Evolutionary conservation across 345 rosid species (phyloP).

Genomic region (Sisymbrium irio): DNA sequence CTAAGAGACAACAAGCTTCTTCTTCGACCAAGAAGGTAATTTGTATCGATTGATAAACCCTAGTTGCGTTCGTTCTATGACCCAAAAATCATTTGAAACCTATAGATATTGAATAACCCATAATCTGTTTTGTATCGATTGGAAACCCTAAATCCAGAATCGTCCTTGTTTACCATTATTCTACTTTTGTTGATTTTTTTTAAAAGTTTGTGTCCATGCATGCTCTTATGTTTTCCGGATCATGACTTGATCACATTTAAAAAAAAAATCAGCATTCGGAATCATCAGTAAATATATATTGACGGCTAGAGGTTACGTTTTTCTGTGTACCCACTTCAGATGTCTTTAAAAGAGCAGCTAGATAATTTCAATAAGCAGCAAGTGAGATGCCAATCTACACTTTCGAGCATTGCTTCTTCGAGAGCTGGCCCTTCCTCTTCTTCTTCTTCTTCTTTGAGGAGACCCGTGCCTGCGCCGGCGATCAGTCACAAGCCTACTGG

Average conservation of each 20-base stretch:
- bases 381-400: slow-evolving; percentile 65
- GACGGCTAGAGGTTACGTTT: not conserved
- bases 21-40: not conserved
- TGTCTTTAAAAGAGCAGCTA: slow-evolving; percentile 65
- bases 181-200: too few species aligned
- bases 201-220: too few species aligned
- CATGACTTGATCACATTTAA: too few species aligned
- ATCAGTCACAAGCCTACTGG: slow-evolving; percentile 35
- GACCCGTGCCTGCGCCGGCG: slow-evolving; percentile 28
- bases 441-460: slow-evolving; percentile 17
- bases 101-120: not conserved
- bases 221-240: too few species aligned
- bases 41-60: not conserved
- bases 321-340: slow-evolving; percentile 20
- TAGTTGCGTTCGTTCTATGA: not conserved
- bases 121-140: not conserved
- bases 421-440: slow-evolving; percentile 36
- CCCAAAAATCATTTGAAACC: not conserved
- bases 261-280: too few species aligned
- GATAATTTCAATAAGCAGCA: slow-evolving; percentile 74
- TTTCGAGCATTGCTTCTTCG: slow-evolving; percentile 52
- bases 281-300: too few species aligned
- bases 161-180: too few species aligned
- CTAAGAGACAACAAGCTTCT: not conserved
- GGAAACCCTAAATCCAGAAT: too few species aligned